These are phyloP conservation scores for Psilocybe cyanescens DNA, from an alignment of 768 basidiomycete species.

Conservation along the genomic window DNA sequence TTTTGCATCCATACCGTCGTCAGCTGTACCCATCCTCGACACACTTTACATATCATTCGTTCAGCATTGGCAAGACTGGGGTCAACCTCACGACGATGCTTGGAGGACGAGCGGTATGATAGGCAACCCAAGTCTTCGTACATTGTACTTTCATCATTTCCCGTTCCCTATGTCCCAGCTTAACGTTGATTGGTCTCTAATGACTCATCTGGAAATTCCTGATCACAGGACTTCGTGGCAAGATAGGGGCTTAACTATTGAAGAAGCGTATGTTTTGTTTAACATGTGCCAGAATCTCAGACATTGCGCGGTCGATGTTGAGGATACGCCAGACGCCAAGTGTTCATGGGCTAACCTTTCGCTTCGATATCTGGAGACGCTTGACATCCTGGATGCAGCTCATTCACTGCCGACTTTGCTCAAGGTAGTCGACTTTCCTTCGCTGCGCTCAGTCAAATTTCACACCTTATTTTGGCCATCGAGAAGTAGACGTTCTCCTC, in stretches of 20 bases:
- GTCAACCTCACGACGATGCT: background rate
- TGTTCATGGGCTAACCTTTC: background rate
- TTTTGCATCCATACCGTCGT: background rate
- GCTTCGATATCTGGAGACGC: conserved; percentile 10
- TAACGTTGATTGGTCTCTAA: background rate
- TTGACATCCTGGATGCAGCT: conserved; percentile 8
- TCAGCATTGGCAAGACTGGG: background rate
- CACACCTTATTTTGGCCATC: conserved; percentile 5
- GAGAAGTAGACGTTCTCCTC: background rate
- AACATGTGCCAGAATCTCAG: conserved; percentile 5
- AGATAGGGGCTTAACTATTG: background rate
- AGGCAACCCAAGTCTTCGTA: conserved; percentile 1
- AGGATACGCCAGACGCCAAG: background rate
- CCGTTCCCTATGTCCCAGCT: background rate
- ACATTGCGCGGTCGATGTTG: conserved; percentile 4
- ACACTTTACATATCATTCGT: conserved; percentile 4
- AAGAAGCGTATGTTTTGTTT: background rate
- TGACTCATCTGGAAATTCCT: conserved; percentile 9
- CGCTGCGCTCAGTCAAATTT: conserved; percentile 2
- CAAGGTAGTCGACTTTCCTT: background rate
- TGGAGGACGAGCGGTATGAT: background rate
- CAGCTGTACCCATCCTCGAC: conserved; percentile 8
- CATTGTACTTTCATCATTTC: background rate
- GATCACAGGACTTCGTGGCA: background rate
- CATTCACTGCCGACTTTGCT: background rate